Percentiles rank a stretch among this genome's conserved stretches.
Evolutionary conservation across 768 basidiomycete genomes (phyloP).

Genomic region (Mycena rebaudengoi): DNA sequence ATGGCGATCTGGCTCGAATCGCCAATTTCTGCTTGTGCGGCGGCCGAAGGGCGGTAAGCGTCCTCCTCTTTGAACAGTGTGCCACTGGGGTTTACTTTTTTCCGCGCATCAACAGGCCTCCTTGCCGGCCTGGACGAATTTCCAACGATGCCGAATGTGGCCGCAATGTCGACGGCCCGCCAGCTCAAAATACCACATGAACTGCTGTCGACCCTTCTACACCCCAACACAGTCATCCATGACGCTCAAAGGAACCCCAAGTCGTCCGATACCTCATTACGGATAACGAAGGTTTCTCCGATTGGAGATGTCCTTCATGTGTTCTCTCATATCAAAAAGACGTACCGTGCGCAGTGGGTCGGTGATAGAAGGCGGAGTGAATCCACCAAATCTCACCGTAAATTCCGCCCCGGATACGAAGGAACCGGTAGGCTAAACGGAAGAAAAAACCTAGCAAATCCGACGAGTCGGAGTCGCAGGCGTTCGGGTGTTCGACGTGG

Average conservation of each 20-base stretch:
- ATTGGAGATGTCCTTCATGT: slow-evolving; percentile 79
- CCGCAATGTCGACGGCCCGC: slow-evolving; percentile 46
- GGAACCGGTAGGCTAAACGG: no score
- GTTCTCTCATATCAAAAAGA: slow-evolving; percentile 92
- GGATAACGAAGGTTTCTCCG: slow-evolving; percentile 55
- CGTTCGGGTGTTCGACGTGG: slow-evolving; percentile 54
- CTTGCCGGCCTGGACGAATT: slow-evolving; percentile 92
- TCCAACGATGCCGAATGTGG: slow-evolving; percentile 69
- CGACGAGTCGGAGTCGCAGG: slow-evolving; percentile 21
- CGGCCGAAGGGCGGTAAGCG: slow-evolving; percentile 82
- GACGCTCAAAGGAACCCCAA: slow-evolving; percentile 13
- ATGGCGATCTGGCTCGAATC: slow-evolving; percentile 58
- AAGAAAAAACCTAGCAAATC: slow-evolving; percentile 19
- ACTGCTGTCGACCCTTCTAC: slow-evolving; percentile 51
- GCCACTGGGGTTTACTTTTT: slow-evolving; percentile 1
- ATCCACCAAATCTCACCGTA: slow-evolving; percentile 49
- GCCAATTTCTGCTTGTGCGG: slow-evolving; percentile 80
- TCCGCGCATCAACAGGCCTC: no score
- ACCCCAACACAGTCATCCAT: slow-evolving; percentile 33
- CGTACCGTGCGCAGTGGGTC: slow-evolving; percentile 82
- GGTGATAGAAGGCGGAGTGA: slow-evolving; percentile 63
- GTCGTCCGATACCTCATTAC: slow-evolving; percentile 17
- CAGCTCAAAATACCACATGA: slow-evolving; percentile 41
- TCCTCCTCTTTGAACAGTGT: slow-evolving; percentile 5
- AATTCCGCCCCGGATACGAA: no score